Evolutionary conservation across 164 flowering plant genomes (phyloP), one percentile per base, ranked within the genome.

Genomic region (Vitis rotundifolia): DNA sequence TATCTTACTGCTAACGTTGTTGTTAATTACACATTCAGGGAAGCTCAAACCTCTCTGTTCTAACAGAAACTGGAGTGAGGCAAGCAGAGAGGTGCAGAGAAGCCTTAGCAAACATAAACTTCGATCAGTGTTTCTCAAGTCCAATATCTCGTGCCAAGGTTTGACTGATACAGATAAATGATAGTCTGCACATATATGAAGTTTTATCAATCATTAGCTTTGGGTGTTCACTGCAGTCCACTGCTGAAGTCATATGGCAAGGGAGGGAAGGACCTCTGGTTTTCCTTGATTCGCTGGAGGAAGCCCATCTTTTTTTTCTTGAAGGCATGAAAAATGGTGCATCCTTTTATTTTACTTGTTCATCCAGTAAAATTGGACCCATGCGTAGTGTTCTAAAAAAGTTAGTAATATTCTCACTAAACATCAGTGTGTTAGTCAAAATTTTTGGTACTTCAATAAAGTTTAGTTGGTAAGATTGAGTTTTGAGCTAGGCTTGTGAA

Each of bases 251-350:
- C 57, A 37, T 87, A 61, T 90, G 94, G 92, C 74, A 83, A 73
- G 94, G 82, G 63, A 81, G 86, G 69, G 84, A 88, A 55, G 75
- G 79, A 74, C 89, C 88, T n/a, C 78, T 90, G 61, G 80, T 85
- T 75, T 88, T 83, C 71, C 86, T 90, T n/a, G 94, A 90, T 76
- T 81, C 94, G 16, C 67, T 90, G 77, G 84, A 88, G 79, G 94
- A 88, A 79, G 87, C 87, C 10, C 91, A 88, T 81, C 75, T 90
- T 3, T 90, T 78, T 79, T 84, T 68, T 69, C 85, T 90, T 3
- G 94, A 90, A 77, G 94, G 94, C 76, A 83, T 90, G 92, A 87
- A 64, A 87, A 90, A 90, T 88, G 94, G 94, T 89, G 73, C 59
- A 86, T 66, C 49, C 61, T 59, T 55, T 12, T 12, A 14, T 14